phyloP scores from a whole-genome alignment of 805 yeast genomes.

The Candida wancherniae region DNA sequence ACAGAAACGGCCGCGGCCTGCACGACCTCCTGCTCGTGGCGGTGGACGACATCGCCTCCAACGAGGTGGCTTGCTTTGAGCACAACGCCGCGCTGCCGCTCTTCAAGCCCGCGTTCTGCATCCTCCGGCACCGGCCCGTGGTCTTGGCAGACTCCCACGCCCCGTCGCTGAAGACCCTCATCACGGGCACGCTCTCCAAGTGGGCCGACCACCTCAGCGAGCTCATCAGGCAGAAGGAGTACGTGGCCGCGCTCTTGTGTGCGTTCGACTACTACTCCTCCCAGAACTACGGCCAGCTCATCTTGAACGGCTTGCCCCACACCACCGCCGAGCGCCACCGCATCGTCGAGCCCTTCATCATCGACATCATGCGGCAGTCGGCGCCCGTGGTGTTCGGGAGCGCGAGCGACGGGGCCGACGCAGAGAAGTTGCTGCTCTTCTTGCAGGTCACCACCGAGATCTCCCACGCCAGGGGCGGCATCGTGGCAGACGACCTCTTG shows the following conservation, averaged over 20 bases:
- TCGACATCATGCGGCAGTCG: slow-evolving; percentile 53
- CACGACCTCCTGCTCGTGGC: slow-evolving; percentile 7
- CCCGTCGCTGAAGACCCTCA: slow-evolving; percentile 30
- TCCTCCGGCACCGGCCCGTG: slow-evolving; percentile 22
- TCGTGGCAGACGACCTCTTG: slow-evolving; percentile 5
- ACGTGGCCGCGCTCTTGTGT: slow-evolving; percentile 51
- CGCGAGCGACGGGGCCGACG: neutral
- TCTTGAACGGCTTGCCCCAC: slow-evolving; percentile 54
- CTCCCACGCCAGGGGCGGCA: slow-evolving; percentile 6
- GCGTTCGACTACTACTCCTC: slow-evolving; percentile 49
- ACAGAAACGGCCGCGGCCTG: neutral
- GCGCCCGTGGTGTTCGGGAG: slow-evolving; percentile 35
- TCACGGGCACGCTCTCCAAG: slow-evolving; percentile 54
- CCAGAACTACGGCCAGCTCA: slow-evolving; percentile 43
- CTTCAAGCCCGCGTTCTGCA: slow-evolving; percentile 18
- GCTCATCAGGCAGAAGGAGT: slow-evolving; percentile 45
- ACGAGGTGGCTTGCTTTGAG: slow-evolving; percentile 3
- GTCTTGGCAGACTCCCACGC: slow-evolving; percentile 14
- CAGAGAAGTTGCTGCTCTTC: slow-evolving; percentile 10
- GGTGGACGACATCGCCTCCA: slow-evolving; percentile 9
- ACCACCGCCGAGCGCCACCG: slow-evolving; percentile 39
- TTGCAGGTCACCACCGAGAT: slow-evolving; percentile 14
- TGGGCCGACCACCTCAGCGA: slow-evolving; percentile 66
- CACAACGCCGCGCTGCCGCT: slow-evolving; percentile 19
- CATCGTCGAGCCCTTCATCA: slow-evolving; percentile 49